Evolutionary conservation across 176 grass and related monocot species (phyloP), one percentile per base, ranked within the genome.

Genomic region (Oryza rufipogon): DNA sequence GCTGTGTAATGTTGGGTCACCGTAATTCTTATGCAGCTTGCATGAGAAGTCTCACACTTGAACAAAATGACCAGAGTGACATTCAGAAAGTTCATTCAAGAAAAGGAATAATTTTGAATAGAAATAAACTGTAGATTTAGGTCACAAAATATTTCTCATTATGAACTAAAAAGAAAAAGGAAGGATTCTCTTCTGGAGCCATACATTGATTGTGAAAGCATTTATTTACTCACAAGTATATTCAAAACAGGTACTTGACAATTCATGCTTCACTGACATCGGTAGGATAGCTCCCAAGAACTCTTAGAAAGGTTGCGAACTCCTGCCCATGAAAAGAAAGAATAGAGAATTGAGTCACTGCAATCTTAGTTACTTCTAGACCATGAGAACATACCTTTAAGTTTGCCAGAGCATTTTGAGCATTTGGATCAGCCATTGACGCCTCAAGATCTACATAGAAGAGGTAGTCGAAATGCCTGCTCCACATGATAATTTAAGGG

Each of bases 401-500:
- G 84, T 95, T 91, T 71, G 74, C 87, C 28, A 97, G 90, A 80
- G 95, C 95, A 85, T 93, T 87, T 64, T 90, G 80, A 75, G 94
- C 78, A 91, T 90, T 91, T 41, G 87, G 79, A 79, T 89, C 91
- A 77, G 95, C 92, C 95, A 97, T 93, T 78, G 95, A 97, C 22
- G 90, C 88, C 58, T 95, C 95, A 51, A 97, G 92, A 90, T 97
- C 92, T 7, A 95, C 95, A 63, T 97, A 97, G 80, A 95, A 97
- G 54, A 92, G 88, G 76, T 97, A 94, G 81, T 97, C 91, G 20
- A 97, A 97, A 64, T 94, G 90, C 87, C 95, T 97, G 42, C 9
- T 32, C 52, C 78, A 80, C 52, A 85, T 0, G 17, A 3, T 66
- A 3, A 45, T 72, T 38, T 68, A 23, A 41, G 73, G 61, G 28